Percentiles rank a stretch among this genome's conserved stretches.
Evolutionary conservation across 2,329 filamentous ascomycete genomes (phyloP).

Genomic region (Colletotrichum lini): DNA sequence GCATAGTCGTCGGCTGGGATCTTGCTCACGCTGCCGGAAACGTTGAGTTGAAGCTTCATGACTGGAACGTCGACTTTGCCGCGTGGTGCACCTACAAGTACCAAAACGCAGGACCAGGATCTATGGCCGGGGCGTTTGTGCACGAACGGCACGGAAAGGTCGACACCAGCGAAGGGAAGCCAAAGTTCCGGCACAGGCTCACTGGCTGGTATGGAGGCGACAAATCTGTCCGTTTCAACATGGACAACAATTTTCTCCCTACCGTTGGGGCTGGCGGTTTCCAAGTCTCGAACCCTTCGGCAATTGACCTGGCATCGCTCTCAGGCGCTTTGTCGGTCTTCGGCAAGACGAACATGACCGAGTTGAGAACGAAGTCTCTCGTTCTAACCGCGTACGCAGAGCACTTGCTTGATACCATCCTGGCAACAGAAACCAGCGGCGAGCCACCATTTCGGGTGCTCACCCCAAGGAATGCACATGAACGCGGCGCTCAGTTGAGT

Average conservation of each 20-base stretch:
- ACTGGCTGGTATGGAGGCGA: conserved; percentile 85
- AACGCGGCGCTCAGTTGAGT: conserved; percentile 86
- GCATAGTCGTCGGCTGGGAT: conserved; percentile 81
- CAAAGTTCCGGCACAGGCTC: conserved; percentile 71
- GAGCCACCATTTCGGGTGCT: conserved; percentile 71
- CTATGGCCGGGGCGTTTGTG: conserved; percentile 81
- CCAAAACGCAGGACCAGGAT: conserved; percentile 81
- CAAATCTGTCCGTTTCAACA: conserved; percentile 77
- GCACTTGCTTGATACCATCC: conserved; percentile 68
- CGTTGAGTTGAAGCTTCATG: conserved; percentile 78
- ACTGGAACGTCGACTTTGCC: conserved; percentile 87
- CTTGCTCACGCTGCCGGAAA: conserved; percentile 84
- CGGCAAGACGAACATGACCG: conserved; percentile 77
- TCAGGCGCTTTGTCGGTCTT: conserved; percentile 82
- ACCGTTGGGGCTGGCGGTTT: conserved; percentile 81
- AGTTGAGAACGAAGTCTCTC: conserved; percentile 79
- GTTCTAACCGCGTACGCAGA: conserved; percentile 84
- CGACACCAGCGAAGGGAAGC: conserved; percentile 57
- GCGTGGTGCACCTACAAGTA: conserved; percentile 91
- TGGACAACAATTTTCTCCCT: conserved; percentile 81
- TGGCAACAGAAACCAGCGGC: conserved; percentile 50
- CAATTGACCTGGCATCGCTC: conserved; percentile 83
- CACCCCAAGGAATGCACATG: conserved; percentile 76
- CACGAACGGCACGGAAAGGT: conserved; percentile 76
- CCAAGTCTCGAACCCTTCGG: conserved; percentile 82